Evolutionary conservation across 2,329 filamentous ascomycete genomes (phyloP).

Genomic region (Colletotrichum tanaceti): DNA sequence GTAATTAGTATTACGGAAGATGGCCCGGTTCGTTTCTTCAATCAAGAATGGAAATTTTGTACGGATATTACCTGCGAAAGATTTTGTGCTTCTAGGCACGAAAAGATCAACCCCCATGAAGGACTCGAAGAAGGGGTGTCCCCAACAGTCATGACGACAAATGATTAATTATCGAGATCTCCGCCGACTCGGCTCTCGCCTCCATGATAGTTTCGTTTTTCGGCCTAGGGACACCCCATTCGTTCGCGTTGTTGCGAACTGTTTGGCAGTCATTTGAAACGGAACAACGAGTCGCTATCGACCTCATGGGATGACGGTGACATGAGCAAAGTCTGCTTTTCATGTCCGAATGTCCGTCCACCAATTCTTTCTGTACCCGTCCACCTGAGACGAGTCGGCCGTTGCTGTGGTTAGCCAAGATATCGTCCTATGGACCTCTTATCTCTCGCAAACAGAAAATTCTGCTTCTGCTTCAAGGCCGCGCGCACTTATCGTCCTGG

Average conservation of each 20-base stretch:
- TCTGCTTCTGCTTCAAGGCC: not conserved
- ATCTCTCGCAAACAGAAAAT: not conserved
- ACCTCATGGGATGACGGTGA: not conserved
- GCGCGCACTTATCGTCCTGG: not conserved
- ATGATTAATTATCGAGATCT: not conserved
- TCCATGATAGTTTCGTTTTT: not conserved
- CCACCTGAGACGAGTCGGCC: slow-evolving; percentile 18
- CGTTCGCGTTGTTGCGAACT: not conserved
- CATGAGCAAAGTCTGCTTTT: not conserved
- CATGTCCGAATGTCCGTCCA: not conserved
- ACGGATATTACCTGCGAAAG: not conserved
- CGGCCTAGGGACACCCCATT: not conserved
- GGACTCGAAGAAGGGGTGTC: too few relatives aligned
- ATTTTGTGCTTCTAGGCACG: too few relatives aligned
- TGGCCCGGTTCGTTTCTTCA: not conserved
- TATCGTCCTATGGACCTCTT: slow-evolving; percentile 9
- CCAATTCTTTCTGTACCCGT: not conserved
- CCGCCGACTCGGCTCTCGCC: not conserved
- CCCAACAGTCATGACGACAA: not conserved
- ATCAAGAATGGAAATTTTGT: not conserved
- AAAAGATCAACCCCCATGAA: too few relatives aligned
- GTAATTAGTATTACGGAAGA: too few relatives aligned
- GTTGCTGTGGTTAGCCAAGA: not conserved
- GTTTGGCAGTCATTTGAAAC: not conserved
- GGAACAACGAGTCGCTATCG: not conserved